These are phyloP conservation scores for Talaromyces atroroseus DNA, from an alignment of 2,329 filamentous ascomycete genomes.

Conservation along the genomic window DNA sequence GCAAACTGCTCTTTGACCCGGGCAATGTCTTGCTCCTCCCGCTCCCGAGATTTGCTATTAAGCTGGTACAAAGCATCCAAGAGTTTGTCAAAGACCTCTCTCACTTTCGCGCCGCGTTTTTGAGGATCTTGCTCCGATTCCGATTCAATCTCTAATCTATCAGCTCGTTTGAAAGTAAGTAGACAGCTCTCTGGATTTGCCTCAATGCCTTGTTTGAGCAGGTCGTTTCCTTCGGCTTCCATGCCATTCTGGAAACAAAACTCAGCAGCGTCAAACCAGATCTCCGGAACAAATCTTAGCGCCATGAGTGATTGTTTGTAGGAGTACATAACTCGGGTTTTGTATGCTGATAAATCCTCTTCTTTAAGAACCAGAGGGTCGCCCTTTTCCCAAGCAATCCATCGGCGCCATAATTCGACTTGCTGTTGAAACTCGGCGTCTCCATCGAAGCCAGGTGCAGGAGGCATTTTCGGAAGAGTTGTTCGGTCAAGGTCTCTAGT, in stretches of 20 bases:
- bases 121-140: conserved; percentile 65
- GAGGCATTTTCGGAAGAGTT: conserved; percentile 74
- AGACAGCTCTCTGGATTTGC: conserved; percentile 93
- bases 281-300: conserved; percentile 86
- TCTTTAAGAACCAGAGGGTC: conserved; percentile 81
- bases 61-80: conserved; percentile 85
- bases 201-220: conserved; percentile 73
- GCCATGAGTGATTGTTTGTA: conserved; percentile 94
- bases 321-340: conserved; percentile 75
- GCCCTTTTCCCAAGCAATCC: conserved; percentile 92
- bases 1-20: conserved; percentile 52
- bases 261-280: conserved; percentile 92
- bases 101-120: conserved; percentile 64
- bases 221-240: conserved; percentile 66
- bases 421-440: conserved; percentile 79
- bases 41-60: conserved; percentile 63
- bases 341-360: conserved; percentile 71
- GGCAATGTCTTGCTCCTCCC: conserved; percentile 57
- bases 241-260: conserved; percentile 81
- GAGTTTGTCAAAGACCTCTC: conserved; percentile 76
- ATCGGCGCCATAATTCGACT: conserved; percentile 82
- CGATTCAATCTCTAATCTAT: conserved; percentile 75
- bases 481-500: conserved; percentile 69
- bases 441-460: conserved; percentile 78
- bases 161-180: conserved; percentile 81